These are phyloP conservation scores for Flaveria brownii DNA, from an alignment of 129 eudicot species.

Conservation along the genomic window DNA sequence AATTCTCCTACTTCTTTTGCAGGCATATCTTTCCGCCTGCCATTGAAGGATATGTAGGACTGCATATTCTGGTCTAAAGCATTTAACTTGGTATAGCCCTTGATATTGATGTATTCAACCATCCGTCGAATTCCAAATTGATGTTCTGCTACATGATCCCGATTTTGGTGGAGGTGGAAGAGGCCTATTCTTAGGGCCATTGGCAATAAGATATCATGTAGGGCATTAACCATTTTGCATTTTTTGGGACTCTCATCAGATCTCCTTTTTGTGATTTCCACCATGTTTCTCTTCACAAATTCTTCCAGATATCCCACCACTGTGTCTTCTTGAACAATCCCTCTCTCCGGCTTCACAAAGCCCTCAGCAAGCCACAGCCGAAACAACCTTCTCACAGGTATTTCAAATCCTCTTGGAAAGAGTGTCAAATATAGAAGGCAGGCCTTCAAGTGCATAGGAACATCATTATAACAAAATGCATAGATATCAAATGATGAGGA, in stretches of 20 bases:
- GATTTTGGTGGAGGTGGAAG: slow-evolving; percentile 32
- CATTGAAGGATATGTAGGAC: slow-evolving; percentile 39
- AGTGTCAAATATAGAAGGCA: slow-evolving; percentile 41
- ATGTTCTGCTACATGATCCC: slow-evolving; percentile 9
- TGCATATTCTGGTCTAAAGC: slow-evolving; percentile 23
- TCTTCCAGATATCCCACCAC: slow-evolving; percentile 42
- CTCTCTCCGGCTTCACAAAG: slow-evolving; percentile 20
- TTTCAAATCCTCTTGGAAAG: slow-evolving; percentile 33
- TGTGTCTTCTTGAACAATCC: slow-evolving; percentile 26
- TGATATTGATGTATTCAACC: slow-evolving; percentile 32
- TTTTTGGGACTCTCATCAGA: slow-evolving; percentile 33
- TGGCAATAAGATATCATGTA: slow-evolving; percentile 33
- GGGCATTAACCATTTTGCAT: slow-evolving; percentile 30
- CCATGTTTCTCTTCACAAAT: slow-evolving; percentile 43
- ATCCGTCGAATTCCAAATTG: slow-evolving; percentile 25
- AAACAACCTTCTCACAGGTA: slow-evolving; percentile 38
- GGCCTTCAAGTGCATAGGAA: slow-evolving; percentile 32
- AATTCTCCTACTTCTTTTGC: slow-evolving; percentile 37
- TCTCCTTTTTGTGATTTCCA: slow-evolving; percentile 23
- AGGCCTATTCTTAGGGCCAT: slow-evolving; percentile 33
- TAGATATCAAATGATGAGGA: slow-evolving; percentile 26
- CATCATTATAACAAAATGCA: slow-evolving; percentile 30
- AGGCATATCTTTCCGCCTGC: slow-evolving; percentile 28
- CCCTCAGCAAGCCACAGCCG: slow-evolving; percentile 53
- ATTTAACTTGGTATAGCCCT: background rate